Evolutionary conservation across 148 eudicot genomes (phyloP).

Genomic region (Spergularia bocconei): DNA sequence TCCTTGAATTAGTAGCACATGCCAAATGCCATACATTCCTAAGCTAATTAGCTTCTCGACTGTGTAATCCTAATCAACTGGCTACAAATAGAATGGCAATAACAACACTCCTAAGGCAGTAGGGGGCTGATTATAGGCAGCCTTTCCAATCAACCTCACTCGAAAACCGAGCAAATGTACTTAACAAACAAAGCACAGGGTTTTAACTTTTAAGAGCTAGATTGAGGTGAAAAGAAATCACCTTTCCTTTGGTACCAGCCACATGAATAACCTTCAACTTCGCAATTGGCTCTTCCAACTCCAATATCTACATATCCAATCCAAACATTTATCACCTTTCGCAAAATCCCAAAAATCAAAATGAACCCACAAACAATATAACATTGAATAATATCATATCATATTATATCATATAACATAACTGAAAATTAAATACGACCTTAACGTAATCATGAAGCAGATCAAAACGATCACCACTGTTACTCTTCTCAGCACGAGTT

Average conservation of each 20-base stretch:
- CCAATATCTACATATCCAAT: constrained; percentile 57
- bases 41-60: too few species aligned
- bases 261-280: constrained; percentile 91
- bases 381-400: neutral
- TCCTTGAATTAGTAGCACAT: neutral
- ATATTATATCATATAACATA: neutral
- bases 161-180: too few species aligned
- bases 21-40: neutral
- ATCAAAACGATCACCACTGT: constrained; percentile 66
- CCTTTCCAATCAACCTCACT: too few species aligned
- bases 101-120: too few species aligned
- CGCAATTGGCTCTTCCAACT: constrained; percentile 75
- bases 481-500: constrained; percentile 75
- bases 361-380: neutral
- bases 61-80: too few species aligned
- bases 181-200: too few species aligned
- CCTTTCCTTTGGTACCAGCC: constrained; percentile 99
- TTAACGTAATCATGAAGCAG: constrained; percentile 66
- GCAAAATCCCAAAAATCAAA: neutral
- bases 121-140: too few species aligned
- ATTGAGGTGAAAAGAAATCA: constrained; percentile 14
- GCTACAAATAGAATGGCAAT: too few species aligned
- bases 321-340: neutral
- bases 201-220: too few species aligned
- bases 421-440: constrained; percentile 31